Conservation (phyloP, 139 green algal genomes). For the Tetradesmus lagerheimii region DNA sequence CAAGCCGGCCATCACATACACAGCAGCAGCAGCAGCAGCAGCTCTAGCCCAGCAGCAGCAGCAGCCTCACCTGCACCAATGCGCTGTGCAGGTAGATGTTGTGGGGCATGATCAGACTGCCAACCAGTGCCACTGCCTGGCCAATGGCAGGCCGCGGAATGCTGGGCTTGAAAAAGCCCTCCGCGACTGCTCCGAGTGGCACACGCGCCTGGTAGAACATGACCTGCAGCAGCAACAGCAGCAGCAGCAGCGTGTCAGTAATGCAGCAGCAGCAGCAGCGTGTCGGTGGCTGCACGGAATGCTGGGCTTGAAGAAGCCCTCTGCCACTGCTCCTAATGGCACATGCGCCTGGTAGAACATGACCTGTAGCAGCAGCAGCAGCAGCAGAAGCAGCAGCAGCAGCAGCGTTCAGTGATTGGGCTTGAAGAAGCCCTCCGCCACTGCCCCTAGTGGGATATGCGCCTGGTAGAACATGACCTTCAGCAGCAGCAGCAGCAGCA, state of each 20-base stretch:
- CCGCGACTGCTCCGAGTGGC: slow-evolving; percentile 54
- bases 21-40: too few relatives aligned
- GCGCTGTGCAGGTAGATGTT: slow-evolving; percentile 95
- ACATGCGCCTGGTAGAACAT: slow-evolving; percentile 64
- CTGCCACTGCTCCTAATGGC: slow-evolving; percentile 55
- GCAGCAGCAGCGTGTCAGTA: too few relatives aligned
- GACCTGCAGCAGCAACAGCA: slow-evolving; percentile 31
- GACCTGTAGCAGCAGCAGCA: slow-evolving; percentile 19
- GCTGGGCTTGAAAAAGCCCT: slow-evolving; percentile 72
- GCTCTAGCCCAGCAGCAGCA: too few relatives aligned
- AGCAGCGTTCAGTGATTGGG: too few relatives aligned
- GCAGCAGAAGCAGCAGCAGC: background rate
- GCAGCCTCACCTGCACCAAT: slow-evolving; percentile 65
- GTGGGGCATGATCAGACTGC: slow-evolving; percentile 91
- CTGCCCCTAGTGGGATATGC: slow-evolving; percentile 51
- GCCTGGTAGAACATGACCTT: slow-evolving; percentile 62
- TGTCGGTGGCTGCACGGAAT: slow-evolving; percentile 35
- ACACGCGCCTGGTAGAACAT: slow-evolving; percentile 64
- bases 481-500: background rate
- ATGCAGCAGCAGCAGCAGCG: background rate
- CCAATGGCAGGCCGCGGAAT: slow-evolving; percentile 47
- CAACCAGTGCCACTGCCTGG: slow-evolving; percentile 81
- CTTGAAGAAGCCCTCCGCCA: slow-evolving; percentile 72
- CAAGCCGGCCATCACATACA: too few relatives aligned
- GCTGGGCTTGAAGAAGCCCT: slow-evolving; percentile 71